Conservation (phyloP, 129 eudicot genomes). For the Calendula officinalis region DNA sequence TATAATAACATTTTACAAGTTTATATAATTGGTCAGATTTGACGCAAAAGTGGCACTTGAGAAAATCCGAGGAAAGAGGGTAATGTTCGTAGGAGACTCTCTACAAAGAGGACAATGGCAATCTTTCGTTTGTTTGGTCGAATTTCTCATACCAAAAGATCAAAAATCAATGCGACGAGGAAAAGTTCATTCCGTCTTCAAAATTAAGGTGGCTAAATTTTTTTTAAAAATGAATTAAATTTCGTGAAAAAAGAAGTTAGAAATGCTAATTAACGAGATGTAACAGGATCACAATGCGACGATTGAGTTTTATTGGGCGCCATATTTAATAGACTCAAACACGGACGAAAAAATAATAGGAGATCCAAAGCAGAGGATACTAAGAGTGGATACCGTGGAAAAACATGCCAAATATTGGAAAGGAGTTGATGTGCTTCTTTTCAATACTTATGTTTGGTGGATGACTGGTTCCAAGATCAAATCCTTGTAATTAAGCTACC, state of each 20-base stretch:
- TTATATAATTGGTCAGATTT: slow-evolving; percentile 41
- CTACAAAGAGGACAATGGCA: slow-evolving; percentile 97
- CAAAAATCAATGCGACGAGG: slow-evolving; percentile 82
- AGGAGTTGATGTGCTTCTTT: slow-evolving; percentile 76
- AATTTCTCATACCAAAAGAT: slow-evolving; percentile 62
- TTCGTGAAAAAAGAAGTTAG: neutral
- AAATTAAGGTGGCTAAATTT: slow-evolving; percentile 47
- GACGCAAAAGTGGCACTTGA: slow-evolving; percentile 61
- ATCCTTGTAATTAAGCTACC: slow-evolving; percentile 56
- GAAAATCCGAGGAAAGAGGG: slow-evolving; percentile 77
- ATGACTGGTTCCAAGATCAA: slow-evolving; percentile 78
- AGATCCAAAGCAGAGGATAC: slow-evolving; percentile 78
- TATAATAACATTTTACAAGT: neutral
- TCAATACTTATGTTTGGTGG: slow-evolving; percentile 99
- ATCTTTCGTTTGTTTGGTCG: slow-evolving; percentile 86
- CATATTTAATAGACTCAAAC: slow-evolving; percentile 77
- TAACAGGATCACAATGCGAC: slow-evolving; percentile 85
- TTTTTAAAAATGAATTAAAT: neutral
- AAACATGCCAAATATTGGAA: slow-evolving; percentile 84
- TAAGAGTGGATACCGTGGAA: slow-evolving; percentile 75
- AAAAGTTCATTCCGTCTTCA: slow-evolving; percentile 70
- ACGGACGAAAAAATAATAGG: slow-evolving; percentile 59
- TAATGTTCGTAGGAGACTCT: slow-evolving; percentile 96
- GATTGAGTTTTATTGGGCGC: slow-evolving; percentile 96
- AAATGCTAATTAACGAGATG: neutral